Evolutionary conservation across 2,329 filamentous ascomycete species (phyloP).

Genomic region (Stemphylium beticola): DNA sequence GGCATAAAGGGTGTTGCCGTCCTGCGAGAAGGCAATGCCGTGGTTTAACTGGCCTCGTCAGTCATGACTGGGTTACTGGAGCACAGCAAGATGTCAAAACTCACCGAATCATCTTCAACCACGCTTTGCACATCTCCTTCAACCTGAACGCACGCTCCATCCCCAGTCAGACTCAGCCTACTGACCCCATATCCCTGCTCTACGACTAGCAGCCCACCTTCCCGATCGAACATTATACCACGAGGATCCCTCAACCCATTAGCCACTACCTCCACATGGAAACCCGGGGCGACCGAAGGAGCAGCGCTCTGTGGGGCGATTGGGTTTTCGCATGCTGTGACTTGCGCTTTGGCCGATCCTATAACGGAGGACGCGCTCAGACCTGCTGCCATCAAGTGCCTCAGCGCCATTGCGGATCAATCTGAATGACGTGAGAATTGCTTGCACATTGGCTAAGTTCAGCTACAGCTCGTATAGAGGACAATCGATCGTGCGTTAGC

Average conservation of each 20-base stretch:
- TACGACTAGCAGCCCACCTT: slow-evolving; percentile 58
- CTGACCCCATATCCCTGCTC: slow-evolving; percentile 51
- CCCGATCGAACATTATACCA: slow-evolving; percentile 55
- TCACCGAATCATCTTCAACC: slow-evolving; percentile 38
- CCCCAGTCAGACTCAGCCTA: slow-evolving; percentile 44
- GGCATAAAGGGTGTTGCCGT: slow-evolving; percentile 59
- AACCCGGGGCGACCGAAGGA: slow-evolving; percentile 53
- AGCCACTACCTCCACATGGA: slow-evolving; percentile 54
- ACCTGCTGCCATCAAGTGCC: slow-evolving; percentile 29
- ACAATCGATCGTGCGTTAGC: background rate
- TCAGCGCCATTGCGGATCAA: slow-evolving; percentile 27
- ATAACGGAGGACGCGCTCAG: slow-evolving; percentile 26
- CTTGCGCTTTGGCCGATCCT: slow-evolving; percentile 33
- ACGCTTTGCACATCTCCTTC: slow-evolving; percentile 31
- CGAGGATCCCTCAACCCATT: slow-evolving; percentile 54
- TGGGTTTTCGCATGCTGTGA: slow-evolving; percentile 44
- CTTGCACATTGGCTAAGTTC: background rate
- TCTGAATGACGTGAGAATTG: slow-evolving; percentile 22
- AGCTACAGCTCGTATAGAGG: slow-evolving; percentile 1
- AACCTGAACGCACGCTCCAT: slow-evolving; percentile 39
- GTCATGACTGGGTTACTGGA: background rate
- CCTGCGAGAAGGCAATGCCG: slow-evolving; percentile 57
- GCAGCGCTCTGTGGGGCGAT: slow-evolving; percentile 47
- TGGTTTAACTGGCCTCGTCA: slow-evolving; percentile 54
- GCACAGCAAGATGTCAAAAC: slow-evolving; percentile 13